Evolutionary conservation across 768 basidiomycete genomes (phyloP).

Genomic region (Leccinum broughii): DNA sequence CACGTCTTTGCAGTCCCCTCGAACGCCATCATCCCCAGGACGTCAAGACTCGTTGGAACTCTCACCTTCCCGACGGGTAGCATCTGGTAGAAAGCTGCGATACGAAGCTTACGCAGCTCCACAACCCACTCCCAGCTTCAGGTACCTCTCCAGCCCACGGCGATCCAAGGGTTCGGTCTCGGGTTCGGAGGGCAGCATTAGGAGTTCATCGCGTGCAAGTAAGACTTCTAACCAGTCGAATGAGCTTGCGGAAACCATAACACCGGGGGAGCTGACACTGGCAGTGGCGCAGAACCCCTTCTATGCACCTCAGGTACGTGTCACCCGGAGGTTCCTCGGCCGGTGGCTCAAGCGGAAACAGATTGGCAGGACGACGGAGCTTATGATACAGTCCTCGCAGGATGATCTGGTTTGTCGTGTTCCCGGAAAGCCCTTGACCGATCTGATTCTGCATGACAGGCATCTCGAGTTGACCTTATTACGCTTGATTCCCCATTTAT

Average conservation of each 20-base stretch:
- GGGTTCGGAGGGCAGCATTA: constrained; percentile 35
- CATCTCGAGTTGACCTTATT: constrained; percentile 57
- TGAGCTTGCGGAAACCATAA: constrained; percentile 29
- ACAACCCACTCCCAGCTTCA: constrained; percentile 46
- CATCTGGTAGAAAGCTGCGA: constrained; percentile 52
- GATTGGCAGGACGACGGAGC: constrained; percentile 5
- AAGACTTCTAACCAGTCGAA: constrained; percentile 22
- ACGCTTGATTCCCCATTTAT: constrained; percentile 72
- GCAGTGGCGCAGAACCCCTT: constrained; percentile 22
- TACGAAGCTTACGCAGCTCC: constrained; percentile 71
- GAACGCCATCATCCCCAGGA: constrained; percentile 10
- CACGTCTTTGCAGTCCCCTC: constrained; percentile 10
- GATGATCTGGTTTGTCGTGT: constrained; percentile 27
- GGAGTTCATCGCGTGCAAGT: constrained; percentile 34
- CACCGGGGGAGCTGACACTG: constrained; percentile 34
- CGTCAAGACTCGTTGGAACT: constrained; percentile 19
- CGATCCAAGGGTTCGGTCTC: constrained; percentile 38
- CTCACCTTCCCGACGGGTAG: constrained; percentile 28
- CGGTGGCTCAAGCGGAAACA: constrained; percentile 14
- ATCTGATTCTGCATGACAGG: constrained; percentile 29
- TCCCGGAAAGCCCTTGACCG: neutral
- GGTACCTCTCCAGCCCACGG: constrained; percentile 33
- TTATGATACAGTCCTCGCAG: neutral
- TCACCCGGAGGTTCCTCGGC: neutral
- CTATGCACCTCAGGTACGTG: constrained; percentile 21